These are phyloP conservation scores for Boletus rex-veris DNA, from an alignment of 768 basidiomycete species.

Conservation along the genomic window DNA sequence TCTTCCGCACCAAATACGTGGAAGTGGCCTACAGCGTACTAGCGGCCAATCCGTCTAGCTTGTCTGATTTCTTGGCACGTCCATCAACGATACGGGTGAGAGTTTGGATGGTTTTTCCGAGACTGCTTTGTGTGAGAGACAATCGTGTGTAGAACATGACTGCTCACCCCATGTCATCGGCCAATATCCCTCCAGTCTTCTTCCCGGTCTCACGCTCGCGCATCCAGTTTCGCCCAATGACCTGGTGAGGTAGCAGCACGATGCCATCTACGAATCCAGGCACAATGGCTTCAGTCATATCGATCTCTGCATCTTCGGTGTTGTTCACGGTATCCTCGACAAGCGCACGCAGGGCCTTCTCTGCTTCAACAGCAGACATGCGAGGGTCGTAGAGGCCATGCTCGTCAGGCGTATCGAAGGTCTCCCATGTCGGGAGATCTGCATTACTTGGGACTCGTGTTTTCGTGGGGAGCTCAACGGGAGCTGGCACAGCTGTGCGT, in stretches of 20 bases:
- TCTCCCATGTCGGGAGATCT: constrained; percentile 24
- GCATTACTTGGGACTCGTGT: constrained; percentile 14
- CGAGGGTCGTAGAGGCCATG: constrained; percentile 26
- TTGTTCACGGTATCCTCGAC: constrained; percentile 60
- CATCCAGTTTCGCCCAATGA: constrained; percentile 88
- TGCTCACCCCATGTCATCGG: constrained; percentile 83
- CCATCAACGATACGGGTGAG: constrained; percentile 85
- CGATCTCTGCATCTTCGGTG: constrained; percentile 46
- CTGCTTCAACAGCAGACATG: constrained; percentile 57
- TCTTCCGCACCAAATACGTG: neutral
- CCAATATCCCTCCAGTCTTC: constrained; percentile 82
- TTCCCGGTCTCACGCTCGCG: constrained; percentile 73
- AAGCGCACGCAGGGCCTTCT: constrained; percentile 74
- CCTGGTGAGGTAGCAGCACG: constrained; percentile 79
- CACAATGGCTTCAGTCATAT: constrained; percentile 67
- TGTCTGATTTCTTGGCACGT: constrained; percentile 64
- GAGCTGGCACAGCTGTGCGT: constrained; percentile 29
- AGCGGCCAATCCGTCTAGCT: constrained; percentile 65
- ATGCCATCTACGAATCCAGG: constrained; percentile 74
- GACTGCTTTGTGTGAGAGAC: constrained; percentile 36
- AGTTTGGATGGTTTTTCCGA: constrained; percentile 91
- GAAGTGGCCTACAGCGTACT: constrained; percentile 54
- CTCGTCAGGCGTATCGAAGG: constrained; percentile 29
- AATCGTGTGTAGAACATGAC: neutral
- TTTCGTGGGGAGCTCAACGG: constrained; percentile 28